Evolutionary conservation across 768 basidiomycete species (phyloP).

Genomic region (Pleurotus citrinopileatus): DNA sequence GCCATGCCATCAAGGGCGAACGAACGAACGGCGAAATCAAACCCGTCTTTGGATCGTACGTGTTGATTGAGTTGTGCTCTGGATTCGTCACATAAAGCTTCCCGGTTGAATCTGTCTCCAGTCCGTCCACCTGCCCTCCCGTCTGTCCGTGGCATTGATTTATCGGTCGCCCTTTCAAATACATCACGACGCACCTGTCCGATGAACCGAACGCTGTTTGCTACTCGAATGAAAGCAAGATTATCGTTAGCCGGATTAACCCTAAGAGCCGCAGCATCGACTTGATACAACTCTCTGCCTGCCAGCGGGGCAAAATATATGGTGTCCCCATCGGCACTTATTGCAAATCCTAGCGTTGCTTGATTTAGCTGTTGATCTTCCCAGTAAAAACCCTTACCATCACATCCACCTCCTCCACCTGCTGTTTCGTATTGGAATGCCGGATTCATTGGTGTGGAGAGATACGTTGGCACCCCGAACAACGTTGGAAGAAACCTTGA

Average conservation of each 20-base stretch:
- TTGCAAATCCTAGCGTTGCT: not conserved
- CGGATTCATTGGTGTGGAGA: slow-evolving; percentile 9
- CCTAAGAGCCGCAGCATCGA: slow-evolving; percentile 13
- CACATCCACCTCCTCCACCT: slow-evolving; percentile 13
- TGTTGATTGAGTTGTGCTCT: slow-evolving; percentile 17
- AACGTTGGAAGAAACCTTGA: slow-evolving; percentile 15
- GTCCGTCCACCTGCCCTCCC: slow-evolving; percentile 10
- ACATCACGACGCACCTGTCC: slow-evolving; percentile 12
- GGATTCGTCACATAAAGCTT: slow-evolving; percentile 16
- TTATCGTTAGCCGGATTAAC: slow-evolving; percentile 11
- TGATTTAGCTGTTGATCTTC: not conserved
- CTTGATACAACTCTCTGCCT: slow-evolving; percentile 12
- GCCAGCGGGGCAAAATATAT: slow-evolving; percentile 13
- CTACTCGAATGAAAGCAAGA: slow-evolving; percentile 10
- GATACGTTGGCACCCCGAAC: slow-evolving; percentile 15
- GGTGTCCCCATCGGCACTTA: slow-evolving; percentile 13
- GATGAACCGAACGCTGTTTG: slow-evolving; percentile 14
- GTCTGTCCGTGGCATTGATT: not conserved
- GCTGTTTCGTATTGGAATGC: slow-evolving; percentile 11
- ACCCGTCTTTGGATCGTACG: slow-evolving; percentile 14
- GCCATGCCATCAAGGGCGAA: slow-evolving; percentile 16
- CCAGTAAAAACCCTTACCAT: slow-evolving; percentile 3
- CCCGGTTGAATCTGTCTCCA: slow-evolving; percentile 15
- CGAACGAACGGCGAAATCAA: slow-evolving; percentile 14
- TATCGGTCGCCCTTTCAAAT: not conserved